Evolutionary conservation across 2,329 filamentous ascomycete species (phyloP).

Genomic region (Arthrinium phaeospermum): DNA sequence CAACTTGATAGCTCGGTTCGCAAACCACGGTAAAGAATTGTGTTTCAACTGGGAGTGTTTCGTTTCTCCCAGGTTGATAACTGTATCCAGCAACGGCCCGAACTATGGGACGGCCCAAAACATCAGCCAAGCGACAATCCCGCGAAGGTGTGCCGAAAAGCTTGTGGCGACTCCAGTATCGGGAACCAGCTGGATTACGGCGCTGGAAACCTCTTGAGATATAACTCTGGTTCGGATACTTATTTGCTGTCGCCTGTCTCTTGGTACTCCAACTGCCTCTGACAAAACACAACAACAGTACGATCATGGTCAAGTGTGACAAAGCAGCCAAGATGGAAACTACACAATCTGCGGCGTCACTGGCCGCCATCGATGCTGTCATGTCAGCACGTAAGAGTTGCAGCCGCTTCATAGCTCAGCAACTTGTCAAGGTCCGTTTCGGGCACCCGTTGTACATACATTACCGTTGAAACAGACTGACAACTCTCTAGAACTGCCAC

Average conservation of each 20-base stretch:
- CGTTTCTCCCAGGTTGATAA: not conserved
- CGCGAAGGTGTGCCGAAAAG: not conserved
- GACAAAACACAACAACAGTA: not conserved
- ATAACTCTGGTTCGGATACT: not conserved
- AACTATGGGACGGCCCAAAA: not conserved
- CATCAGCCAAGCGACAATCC: not conserved
- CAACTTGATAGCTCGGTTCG: not conserved
- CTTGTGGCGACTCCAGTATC: not conserved
- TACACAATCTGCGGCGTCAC: not conserved
- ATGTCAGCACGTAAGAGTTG: not conserved
- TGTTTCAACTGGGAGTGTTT: not conserved
- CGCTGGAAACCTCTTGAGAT: not conserved
- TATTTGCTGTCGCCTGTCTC: not conserved
- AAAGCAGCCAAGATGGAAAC: not conserved
- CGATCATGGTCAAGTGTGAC: not conserved
- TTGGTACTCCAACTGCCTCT: not conserved
- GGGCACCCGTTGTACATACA: not conserved
- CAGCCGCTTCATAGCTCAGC: not conserved
- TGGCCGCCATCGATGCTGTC: not conserved
- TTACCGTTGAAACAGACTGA: not conserved
- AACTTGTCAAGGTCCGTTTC: not conserved
- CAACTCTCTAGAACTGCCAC: not conserved
- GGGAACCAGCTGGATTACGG: not conserved
- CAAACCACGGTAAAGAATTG: fast-evolving
- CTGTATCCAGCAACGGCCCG: not conserved